A percentile compares a stretch with the other conserved stretches of the same genome.
Conservation (phyloP, 495 filamentous ascomycete genomes). For the Terfezia claveryi region DNA sequence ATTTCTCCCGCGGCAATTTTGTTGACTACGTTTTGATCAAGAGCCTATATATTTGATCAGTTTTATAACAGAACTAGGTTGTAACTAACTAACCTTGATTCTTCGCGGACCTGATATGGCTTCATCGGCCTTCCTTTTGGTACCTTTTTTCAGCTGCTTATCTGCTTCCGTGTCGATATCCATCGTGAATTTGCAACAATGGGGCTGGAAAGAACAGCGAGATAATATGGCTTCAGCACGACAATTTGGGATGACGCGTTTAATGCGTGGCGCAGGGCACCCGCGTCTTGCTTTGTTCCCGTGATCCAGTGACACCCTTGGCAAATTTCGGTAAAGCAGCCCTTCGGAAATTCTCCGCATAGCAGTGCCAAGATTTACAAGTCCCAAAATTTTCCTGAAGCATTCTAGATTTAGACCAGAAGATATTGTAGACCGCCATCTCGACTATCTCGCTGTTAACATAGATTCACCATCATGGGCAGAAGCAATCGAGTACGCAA, state of each 20-base stretch:
- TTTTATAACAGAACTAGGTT: too few species aligned
- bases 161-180: not conserved
- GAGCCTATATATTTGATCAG: constrained; percentile 30
- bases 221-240: too few species aligned
- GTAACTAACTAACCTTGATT: constrained; percentile 16
- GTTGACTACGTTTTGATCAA: constrained; percentile 91
- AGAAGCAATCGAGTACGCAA: constrained; percentile 1
- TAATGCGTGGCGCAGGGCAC: not conserved
- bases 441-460: not conserved
- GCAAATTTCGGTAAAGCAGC: too few species aligned
- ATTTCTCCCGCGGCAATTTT: constrained; percentile 99
- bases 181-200: too few species aligned
- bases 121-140: constrained; percentile 21
- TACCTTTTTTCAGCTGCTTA: constrained; percentile 1
- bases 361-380: not conserved
- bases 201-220: too few species aligned
- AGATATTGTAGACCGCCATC: not conserved
- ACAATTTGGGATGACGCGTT: not conserved
- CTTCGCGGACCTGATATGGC: constrained; percentile 15
- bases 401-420: not conserved
- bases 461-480: not conserved
- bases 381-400: not conserved
- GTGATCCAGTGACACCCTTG: not conserved
- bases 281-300: not conserved
- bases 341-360: too few species aligned